Evolutionary conservation across 2,329 filamentous ascomycete genomes (phyloP), one percentile per base, ranked within the genome.

Genomic region (Coleophoma cylindrospora): DNA sequence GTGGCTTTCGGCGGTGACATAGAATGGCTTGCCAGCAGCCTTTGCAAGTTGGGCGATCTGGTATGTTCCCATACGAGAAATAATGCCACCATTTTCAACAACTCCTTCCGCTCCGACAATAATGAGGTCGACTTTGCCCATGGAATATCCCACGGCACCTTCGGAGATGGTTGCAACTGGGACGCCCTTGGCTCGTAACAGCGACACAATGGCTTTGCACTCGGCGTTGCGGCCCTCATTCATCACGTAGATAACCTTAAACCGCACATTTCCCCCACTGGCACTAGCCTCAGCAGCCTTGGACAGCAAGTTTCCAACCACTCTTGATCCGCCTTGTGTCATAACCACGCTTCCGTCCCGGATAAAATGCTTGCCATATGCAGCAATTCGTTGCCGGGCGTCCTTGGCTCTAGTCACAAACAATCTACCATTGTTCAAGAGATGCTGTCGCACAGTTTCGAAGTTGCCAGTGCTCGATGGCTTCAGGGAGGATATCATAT

Each of bases 1-100:
- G 75, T 99, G 94, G 61, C 89, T 95, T 73, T 99, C 94, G 1
- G 87, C 87, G 5, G 94, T 91, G 15, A 96, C 91, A 63, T 95
- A 96, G 60, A 97, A 89, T 0, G 87, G 87, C 37, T 84, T 81
- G 41, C 74, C 74, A 27, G 70, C 67, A 13, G 79, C 79, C 61
- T 85, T 84, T 5, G 91, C 91, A 47, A 96, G 73, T 58, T 90
- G 74, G 2, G 89, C 91, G 59, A 97, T 86, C 72, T 96, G 91
- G 60, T 89, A 92, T 2, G 80, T 84, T 47, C 92, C 92, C 70
- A 97, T 80, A 45, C 91, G 77, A 21, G 88, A 92, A 58, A 99
- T 89, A 59, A 97, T 87, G 36, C 92, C 92, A 45, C 94, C 94
- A 64, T 96, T 95, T 64, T 95, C 89, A 17, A 95, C 89, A 14